These are phyloP conservation scores for Maudiozyma serrabonitensis DNA, from an alignment of 805 yeast species.

Conservation along the genomic window DNA sequence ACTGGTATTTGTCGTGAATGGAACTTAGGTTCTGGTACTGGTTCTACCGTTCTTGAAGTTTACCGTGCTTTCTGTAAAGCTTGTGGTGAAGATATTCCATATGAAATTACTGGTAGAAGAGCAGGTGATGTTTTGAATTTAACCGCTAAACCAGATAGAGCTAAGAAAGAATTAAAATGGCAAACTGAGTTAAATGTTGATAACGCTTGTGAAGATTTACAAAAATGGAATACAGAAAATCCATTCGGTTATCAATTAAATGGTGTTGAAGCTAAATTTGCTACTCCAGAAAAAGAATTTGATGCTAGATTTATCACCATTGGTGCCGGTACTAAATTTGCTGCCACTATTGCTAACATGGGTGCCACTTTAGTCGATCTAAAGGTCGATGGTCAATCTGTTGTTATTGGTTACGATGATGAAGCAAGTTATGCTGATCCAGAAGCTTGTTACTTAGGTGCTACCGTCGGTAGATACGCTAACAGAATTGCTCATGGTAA, in stretches of 20 bases:
- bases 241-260: slow-evolving; percentile 47
- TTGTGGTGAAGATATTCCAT: slow-evolving; percentile 54
- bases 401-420: slow-evolving; percentile 33
- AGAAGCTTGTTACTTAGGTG: slow-evolving; percentile 47
- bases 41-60: slow-evolving; percentile 70
- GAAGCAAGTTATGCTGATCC: slow-evolving; percentile 24
- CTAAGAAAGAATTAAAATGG: slow-evolving; percentile 48
- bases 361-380: slow-evolving; percentile 44
- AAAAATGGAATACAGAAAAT: slow-evolving; percentile 67
- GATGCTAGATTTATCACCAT: slow-evolving; percentile 23
- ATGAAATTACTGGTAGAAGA: slow-evolving; percentile 55
- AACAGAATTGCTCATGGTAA: slow-evolving; percentile 44
- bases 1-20: slow-evolving; percentile 59
- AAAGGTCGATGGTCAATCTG: slow-evolving; percentile 31
- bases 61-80: slow-evolving; percentile 54
- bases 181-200: slow-evolving; percentile 43
- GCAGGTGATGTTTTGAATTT: slow-evolving; percentile 69
- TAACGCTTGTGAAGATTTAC: slow-evolving; percentile 60
- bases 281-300: slow-evolving; percentile 16
- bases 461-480: slow-evolving; percentile 58
- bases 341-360: slow-evolving; percentile 37
- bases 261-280: slow-evolving; percentile 19
- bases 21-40: slow-evolving; percentile 77
- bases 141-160: slow-evolving; percentile 62
- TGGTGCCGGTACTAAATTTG: slow-evolving; percentile 26